These are phyloP conservation scores for Flaveria floridana DNA, from an alignment of 140 eudicot species.

Conservation along the genomic window DNA sequence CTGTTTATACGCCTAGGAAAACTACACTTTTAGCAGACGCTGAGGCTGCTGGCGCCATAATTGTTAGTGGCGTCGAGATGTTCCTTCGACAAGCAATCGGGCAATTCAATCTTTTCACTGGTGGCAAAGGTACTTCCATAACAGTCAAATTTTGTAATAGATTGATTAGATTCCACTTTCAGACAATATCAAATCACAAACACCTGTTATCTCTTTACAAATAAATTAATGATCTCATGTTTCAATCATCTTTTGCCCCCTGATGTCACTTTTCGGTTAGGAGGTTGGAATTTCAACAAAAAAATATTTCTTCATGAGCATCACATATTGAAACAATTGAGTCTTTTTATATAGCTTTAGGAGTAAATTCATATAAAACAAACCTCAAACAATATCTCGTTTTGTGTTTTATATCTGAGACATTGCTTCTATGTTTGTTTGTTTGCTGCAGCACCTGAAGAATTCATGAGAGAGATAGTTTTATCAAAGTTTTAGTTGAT, in stretches of 20 bases:
- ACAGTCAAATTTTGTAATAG: background rate
- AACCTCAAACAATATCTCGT: background rate
- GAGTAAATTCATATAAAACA: background rate
- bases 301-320: background rate
- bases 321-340: background rate
- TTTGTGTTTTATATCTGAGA: background rate
- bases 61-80: slow-evolving; percentile 88
- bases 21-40: slow-evolving; percentile 70
- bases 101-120: slow-evolving; percentile 75
- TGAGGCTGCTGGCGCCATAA: slow-evolving; percentile 58
- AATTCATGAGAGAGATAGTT: slow-evolving; percentile 64
- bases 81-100: slow-evolving; percentile 78
- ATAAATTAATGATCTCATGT: background rate
- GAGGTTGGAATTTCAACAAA: too few relatives aligned
- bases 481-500: slow-evolving; percentile 51
- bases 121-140: slow-evolving; percentile 49
- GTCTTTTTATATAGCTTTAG: background rate
- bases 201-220: background rate
- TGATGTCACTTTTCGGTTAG: background rate
- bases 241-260: background rate
- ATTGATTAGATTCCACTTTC: background rate
- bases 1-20: slow-evolving; percentile 76
- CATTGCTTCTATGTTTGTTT: slow-evolving; percentile 24
- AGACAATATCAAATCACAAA: background rate
- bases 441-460: slow-evolving; percentile 64